Percentiles rank a stretch among this genome's conserved stretches.
Conservation (phyloP, 305 asterid genomes). For the Nicotiana rustica region DNA sequence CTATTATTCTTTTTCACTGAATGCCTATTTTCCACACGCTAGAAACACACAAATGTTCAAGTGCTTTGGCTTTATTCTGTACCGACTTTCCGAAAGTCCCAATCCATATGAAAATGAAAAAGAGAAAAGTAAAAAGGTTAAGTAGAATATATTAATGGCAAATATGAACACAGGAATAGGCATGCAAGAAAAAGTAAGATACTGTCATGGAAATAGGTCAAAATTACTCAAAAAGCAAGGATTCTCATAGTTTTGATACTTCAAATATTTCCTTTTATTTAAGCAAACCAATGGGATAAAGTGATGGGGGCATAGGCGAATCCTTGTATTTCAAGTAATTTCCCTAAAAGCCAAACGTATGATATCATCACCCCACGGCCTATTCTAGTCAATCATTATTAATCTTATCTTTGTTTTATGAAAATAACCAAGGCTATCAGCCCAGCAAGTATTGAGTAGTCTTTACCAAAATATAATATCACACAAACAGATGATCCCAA, state of each 20-base stretch:
- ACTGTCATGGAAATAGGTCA: background rate
- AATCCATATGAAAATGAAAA: background rate
- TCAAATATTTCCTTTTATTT: background rate
- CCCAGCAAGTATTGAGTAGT: background rate
- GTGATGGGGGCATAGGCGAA: background rate
- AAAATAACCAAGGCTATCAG: background rate
- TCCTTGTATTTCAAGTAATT: conserved; percentile 21
- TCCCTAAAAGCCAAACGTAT: background rate
- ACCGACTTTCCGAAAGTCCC: conserved; percentile 6
- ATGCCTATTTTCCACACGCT: background rate
- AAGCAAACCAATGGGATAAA: background rate
- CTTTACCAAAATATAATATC: background rate
- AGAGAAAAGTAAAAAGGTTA: background rate
- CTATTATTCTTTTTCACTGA: background rate
- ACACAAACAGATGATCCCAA: background rate
- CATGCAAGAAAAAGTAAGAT: background rate
- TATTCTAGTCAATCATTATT: background rate
- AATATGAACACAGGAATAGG: background rate
- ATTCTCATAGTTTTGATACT: background rate
- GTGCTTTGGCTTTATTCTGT: background rate
- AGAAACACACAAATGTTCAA: background rate
- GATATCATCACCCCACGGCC: background rate
- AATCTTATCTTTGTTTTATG: background rate
- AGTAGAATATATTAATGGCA: background rate
- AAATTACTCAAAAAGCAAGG: background rate